Base-by-base conservation (phyloP, 2,329 filamentous ascomycete genomes). In the Epichloe festucae region DNA sequence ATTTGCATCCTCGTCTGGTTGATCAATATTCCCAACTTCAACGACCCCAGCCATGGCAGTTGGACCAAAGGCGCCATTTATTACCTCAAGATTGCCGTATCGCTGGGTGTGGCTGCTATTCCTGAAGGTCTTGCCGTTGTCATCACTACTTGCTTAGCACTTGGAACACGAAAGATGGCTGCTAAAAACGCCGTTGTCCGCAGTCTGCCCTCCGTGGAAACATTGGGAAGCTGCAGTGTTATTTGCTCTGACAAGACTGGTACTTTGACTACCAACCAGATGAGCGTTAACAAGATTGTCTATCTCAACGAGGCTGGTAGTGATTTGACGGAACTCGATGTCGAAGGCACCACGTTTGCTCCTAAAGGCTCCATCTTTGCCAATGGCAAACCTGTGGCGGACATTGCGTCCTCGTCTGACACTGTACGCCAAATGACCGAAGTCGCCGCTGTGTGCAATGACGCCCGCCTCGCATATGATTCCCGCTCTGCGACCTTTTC, bases 221-320 rank as follows among this genome's bases (percentile, higher is more conserved):
- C 93, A 12, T 78, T 98, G 50, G 93, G 93, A 65, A 98, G 93
- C 77, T 98, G 93, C 79, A 98, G 93, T 63, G 90, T 98, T 52
- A 96, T 98, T 66, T 98, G 94, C 75, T 98, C 94, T 4, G 93
- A 98, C 76, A 98, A 98, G 77, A 98, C 93, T 5, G 94, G 93
- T 60, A 98, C 93, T 47, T 73, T 98, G 65, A 98, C 93, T 11
- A 98, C 93, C 41, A 98, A 98, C 72, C 90, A 97, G 71, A 98
- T 98, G 93, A 97, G 93, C 64, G 93, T 96, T 52, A 93, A 84
- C 74, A 95, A 91, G 70, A 72, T 97, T 52, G 87, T 95, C 46
- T 88, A 90, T 65, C 76, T 98, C 59, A 84, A 80, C 61, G 81
- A 86, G 58, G 69, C 78, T 54, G 90, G 88, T 47, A 79, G 73